phyloP scores from a whole-genome alignment of 176 grass and related monocot genomes.

The Eleusine indica region DNA sequence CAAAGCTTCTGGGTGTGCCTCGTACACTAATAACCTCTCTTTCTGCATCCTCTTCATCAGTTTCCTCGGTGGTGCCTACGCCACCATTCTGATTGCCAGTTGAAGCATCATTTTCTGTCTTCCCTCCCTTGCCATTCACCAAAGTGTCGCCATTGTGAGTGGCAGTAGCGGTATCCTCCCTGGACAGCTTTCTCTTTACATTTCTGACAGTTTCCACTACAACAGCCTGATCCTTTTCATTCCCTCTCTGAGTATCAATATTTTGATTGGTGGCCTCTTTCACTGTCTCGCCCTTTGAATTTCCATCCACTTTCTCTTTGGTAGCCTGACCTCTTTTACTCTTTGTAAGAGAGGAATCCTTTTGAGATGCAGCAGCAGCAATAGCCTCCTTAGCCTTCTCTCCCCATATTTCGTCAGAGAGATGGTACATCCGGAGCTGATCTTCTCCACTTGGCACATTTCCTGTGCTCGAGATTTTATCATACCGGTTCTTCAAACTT shows the following conservation, averaged over 20 bases:
- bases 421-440: conserved; percentile 33
- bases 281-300: neutral
- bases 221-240: neutral
- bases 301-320: conserved; percentile 23
- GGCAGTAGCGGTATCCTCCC: neutral
- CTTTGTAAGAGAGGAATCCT: conserved; percentile 11
- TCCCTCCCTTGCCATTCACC: neutral
- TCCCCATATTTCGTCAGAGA: conserved; percentile 41
- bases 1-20: neutral
- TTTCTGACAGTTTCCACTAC: neutral
- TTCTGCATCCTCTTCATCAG: conserved; percentile 19
- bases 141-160: conserved; percentile 6
- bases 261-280: conserved; percentile 9
- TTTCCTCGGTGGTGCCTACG: neutral
- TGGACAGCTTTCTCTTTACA: conserved; percentile 10
- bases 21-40: conserved; percentile 17
- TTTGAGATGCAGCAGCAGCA: neutral
- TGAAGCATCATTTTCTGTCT: conserved; percentile 9
- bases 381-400: conserved; percentile 20
- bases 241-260: neutral
- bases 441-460: conserved; percentile 13
- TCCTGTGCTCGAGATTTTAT: conserved; percentile 9
- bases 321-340: conserved; percentile 38
- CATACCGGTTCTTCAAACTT: neutral
- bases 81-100: conserved; percentile 8